These are phyloP conservation scores for Tuber umbilicatum DNA, from an alignment of 495 filamentous ascomycete species.

Conservation along the genomic window DNA sequence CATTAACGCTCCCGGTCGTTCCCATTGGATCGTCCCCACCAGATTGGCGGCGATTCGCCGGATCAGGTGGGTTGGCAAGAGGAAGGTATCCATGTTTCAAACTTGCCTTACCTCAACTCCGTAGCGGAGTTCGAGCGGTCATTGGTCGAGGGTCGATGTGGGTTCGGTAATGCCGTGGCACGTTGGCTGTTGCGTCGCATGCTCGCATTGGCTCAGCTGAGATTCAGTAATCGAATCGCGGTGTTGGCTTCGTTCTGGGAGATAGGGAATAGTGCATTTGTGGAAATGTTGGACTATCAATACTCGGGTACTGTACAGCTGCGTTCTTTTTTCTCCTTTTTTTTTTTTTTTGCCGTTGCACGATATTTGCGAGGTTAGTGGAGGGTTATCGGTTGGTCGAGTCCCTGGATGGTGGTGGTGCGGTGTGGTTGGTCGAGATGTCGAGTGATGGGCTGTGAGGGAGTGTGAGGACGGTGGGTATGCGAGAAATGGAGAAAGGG, in stretches of 20 bases:
- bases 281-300: not conserved
- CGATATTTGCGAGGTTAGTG: not conserved
- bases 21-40: not conserved
- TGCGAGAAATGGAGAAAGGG: not conserved
- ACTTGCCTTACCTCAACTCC: not conserved
- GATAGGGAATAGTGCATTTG: not conserved
- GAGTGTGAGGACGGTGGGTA: not conserved
- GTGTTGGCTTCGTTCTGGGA: not conserved
- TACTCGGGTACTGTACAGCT: no score
- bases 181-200: not conserved
- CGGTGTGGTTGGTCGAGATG: not conserved
- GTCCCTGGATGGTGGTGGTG: not conserved
- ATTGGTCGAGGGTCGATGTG: not conserved
- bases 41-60: not conserved
- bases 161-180: not conserved
- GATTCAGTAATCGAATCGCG: not conserved
- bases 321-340: not conserved
- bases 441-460: not conserved
- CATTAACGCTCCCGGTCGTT: not conserved
- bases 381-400: not conserved
- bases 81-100: not conserved
- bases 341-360: not conserved
- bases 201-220: not conserved
- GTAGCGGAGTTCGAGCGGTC: not conserved
- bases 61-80: not conserved